A percentile compares a stretch with the other conserved stretches of the same genome.
phyloP scores from a whole-genome alignment of 176 grass and related monocot genomes.

The Dendrocalamus sinicus region DNA sequence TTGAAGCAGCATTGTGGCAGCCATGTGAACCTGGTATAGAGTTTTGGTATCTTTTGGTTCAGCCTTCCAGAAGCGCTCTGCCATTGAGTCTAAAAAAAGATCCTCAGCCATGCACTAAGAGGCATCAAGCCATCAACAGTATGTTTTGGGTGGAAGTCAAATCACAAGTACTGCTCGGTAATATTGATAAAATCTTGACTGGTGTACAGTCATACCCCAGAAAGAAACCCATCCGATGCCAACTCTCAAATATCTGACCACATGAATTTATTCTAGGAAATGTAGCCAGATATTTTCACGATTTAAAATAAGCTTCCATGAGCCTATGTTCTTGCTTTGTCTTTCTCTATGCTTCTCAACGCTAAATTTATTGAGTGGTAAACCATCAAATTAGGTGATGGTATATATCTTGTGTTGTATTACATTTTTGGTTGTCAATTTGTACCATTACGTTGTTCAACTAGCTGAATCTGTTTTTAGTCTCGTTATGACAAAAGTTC shows the following conservation, averaged over 20 bases:
- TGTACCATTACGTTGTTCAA: background rate
- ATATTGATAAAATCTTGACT: background rate
- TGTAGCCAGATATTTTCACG: background rate
- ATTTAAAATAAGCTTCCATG: background rate
- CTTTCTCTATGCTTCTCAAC: background rate
- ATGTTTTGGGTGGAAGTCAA: constrained; percentile 1
- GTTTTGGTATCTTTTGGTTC: constrained; percentile 20
- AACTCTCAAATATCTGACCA: background rate
- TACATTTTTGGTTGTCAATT: constrained; percentile 1
- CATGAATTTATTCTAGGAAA: background rate
- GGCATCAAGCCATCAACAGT: background rate
- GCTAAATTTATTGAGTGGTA: background rate
- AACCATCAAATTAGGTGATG: constrained; percentile 17
- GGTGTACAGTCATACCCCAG: background rate
- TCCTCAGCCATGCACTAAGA: background rate
- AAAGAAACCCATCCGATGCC: background rate
- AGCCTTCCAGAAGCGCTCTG: background rate
- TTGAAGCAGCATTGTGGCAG: background rate
- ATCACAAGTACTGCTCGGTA: background rate
- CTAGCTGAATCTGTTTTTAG: background rate
- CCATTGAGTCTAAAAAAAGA: background rate
- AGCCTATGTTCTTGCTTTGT: background rate
- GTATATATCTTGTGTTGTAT: background rate
- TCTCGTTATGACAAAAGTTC: background rate
- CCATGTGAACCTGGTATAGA: background rate